These are phyloP conservation scores for Plasmopara muralis DNA, from an alignment of 352 stramenopile genomes.

Conservation along the genomic window DNA sequence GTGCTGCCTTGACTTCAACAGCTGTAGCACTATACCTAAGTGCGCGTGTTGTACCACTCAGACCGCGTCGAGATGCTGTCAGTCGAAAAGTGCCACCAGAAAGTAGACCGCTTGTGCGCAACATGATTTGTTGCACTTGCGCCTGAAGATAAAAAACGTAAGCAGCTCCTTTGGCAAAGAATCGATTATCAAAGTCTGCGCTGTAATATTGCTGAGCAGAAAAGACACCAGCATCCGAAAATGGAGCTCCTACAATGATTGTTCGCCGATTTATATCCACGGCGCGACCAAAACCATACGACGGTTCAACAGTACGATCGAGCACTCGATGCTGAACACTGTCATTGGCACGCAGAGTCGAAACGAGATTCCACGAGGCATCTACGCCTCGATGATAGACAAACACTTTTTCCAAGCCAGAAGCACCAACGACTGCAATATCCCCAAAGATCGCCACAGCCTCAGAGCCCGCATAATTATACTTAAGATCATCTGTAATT, in stretches of 20 bases:
- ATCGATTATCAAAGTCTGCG: slow-evolving; percentile 47
- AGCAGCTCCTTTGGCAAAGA: slow-evolving; percentile 59
- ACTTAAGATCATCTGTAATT: slow-evolving; percentile 28
- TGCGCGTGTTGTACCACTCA: slow-evolving; percentile 43
- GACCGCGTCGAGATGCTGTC: slow-evolving; percentile 49
- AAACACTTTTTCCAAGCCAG: slow-evolving; percentile 54
- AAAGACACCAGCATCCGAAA: slow-evolving; percentile 69
- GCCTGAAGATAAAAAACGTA: slow-evolving; percentile 75
- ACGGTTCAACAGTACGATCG: slow-evolving; percentile 69
- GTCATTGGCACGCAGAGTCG: slow-evolving; percentile 68
- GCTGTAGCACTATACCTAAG: slow-evolving; percentile 67
- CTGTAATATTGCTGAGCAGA: slow-evolving; percentile 46
- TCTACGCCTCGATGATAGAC: slow-evolving; percentile 56
- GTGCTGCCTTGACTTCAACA: slow-evolving; percentile 57
- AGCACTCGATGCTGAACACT: slow-evolving; percentile 80
- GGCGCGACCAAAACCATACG: slow-evolving; percentile 82
- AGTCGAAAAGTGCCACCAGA: slow-evolving; percentile 71
- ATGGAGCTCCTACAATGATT: slow-evolving; percentile 86
- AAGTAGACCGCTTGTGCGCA: slow-evolving; percentile 56
- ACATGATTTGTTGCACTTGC: slow-evolving; percentile 57
- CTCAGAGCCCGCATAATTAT: slow-evolving; percentile 61
- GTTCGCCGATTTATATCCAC: slow-evolving; percentile 80
- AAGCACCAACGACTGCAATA: slow-evolving; percentile 86
- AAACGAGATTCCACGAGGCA: slow-evolving; percentile 43
- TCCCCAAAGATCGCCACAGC: slow-evolving; percentile 81